Base-by-base conservation (phyloP, 192 early-diverging fungal species). In the Backusella morwellensis region DNA sequence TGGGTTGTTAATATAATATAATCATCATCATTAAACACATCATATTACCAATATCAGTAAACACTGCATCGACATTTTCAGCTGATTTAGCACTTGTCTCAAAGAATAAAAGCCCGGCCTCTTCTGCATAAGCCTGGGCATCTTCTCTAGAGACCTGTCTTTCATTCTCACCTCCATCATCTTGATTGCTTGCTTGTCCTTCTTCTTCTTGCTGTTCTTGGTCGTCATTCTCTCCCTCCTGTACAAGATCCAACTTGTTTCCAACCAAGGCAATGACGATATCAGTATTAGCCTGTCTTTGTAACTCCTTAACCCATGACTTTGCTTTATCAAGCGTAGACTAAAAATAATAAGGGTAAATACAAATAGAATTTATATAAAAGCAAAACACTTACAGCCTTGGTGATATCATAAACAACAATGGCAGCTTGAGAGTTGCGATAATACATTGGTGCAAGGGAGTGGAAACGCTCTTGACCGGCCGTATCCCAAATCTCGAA, bases 221-320 rank as follows among this genome's bases (percentile, higher is more conserved):
- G 40, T 84, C 52, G 70, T 68, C 35, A 29, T 70, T 63, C 7
- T 29, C 56, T 63, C 26, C 23, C 12, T 63, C 56, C 42, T 82
- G 83, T 36, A 80, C 79, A 21, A 99, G 81, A 85, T 99, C 98
- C 42, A 97, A 86, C 85, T 99, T 99, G 88, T 99, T 99, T 63
- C 98, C 98, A 34, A 96, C 95, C 68, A 99, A 87, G 26, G 95
- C 95, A 89, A 99, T 98, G 47, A 98, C 96, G 84, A 98, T 97
- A 86, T 95, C 95, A 35, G 95, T 95, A 84, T 95, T 96, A 19
- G 97, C 98, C 83, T 99, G 98, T 71, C 96, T 93, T 86, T 98
- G 95, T 35, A 99, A 90, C 83, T 99, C 98, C 81, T 97, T 97
- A 17, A 98, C 95, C 98, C 98, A 99, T 41, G 95, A 91, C 84